Evolutionary conservation across 2,329 filamentous ascomycete species (phyloP).

Genomic region (Aspergillus fijiensis): DNA sequence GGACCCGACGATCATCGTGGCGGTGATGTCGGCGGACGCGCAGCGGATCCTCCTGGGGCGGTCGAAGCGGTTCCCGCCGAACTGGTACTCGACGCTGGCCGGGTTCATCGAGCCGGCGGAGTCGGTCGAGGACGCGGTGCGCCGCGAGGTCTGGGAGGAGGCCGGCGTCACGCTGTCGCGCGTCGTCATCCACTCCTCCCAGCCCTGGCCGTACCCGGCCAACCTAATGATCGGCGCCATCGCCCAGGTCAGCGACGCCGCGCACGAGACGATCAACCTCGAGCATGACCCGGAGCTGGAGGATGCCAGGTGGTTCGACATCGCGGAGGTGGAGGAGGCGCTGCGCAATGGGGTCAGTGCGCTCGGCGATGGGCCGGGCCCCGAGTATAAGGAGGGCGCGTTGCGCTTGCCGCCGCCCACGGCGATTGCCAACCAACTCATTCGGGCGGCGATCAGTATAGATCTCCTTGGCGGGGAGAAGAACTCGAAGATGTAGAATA

Average conservation of each 20-base stretch:
- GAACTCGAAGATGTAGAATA: constrained; percentile 47
- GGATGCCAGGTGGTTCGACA: constrained; percentile 80
- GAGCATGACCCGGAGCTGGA: constrained; percentile 90
- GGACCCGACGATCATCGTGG: constrained; percentile 93
- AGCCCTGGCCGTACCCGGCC: constrained; percentile 84
- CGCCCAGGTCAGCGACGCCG: constrained; percentile 72
- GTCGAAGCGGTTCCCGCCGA: constrained; percentile 74
- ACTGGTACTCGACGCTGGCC: constrained; percentile 87
- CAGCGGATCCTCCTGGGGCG: constrained; percentile 79
- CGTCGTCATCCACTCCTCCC: constrained; percentile 78
- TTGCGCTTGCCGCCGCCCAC: constrained; percentile 80
- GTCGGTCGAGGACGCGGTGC: constrained; percentile 79
- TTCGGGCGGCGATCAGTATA: constrained; percentile 69
- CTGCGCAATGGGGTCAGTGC: constrained; percentile 66
- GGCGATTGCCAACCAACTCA: constrained; percentile 88
- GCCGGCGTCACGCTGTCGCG: constrained; percentile 72
- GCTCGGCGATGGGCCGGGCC: constrained; percentile 63
- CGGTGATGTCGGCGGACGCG: constrained; percentile 78
- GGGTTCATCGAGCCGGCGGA: constrained; percentile 85
- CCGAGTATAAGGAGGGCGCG: constrained; percentile 71
- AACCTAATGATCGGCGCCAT: constrained; percentile 86
- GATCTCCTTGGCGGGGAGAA: constrained; percentile 66
- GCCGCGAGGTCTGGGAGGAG: constrained; percentile 84
- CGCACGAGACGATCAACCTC: constrained; percentile 76
- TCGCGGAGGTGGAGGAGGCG: constrained; percentile 78